Conservation (phyloP, 2,329 filamentous ascomycete genomes). For the Cladosporium sp. region DNA sequence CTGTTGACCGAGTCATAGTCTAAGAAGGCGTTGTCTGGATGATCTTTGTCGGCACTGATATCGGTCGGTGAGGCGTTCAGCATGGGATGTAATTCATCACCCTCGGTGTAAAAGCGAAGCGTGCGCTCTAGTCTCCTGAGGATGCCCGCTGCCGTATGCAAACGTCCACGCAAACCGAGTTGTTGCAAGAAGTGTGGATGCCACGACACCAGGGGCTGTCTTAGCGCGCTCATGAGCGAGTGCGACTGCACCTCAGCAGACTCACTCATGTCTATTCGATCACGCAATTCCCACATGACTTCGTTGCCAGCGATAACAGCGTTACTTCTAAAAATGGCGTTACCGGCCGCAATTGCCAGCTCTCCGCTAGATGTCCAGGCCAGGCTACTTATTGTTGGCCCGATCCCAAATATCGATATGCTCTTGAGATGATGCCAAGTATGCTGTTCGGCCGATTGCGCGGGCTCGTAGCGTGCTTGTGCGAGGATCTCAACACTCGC, state of each 20-base stretch:
- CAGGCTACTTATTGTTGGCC: slow-evolving; percentile 19
- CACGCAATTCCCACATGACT: slow-evolving; percentile 37
- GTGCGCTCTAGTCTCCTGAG: slow-evolving; percentile 66
- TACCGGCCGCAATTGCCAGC: slow-evolving; percentile 81
- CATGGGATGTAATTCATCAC: slow-evolving; percentile 73
- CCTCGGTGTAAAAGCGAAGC: slow-evolving; percentile 76
- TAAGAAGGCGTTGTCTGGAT: slow-evolving; percentile 11
- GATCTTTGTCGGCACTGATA: slow-evolving; percentile 41
- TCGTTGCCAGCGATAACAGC: slow-evolving; percentile 63
- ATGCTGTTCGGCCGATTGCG: slow-evolving; percentile 9
- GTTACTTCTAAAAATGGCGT: slow-evolving; percentile 82
- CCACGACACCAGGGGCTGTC: slow-evolving; percentile 81
- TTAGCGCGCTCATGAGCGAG: slow-evolving; percentile 45
- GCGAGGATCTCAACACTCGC: slow-evolving; percentile 21
- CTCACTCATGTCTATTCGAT: slow-evolving; percentile 2
- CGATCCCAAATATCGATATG: slow-evolving; percentile 21
- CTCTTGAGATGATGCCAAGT: slow-evolving; percentile 22
- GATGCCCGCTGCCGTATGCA: slow-evolving; percentile 62
- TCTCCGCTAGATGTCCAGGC: slow-evolving; percentile 76
- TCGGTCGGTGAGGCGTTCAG: slow-evolving; percentile 46
- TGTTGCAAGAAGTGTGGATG: slow-evolving; percentile 88
- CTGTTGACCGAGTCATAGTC: slow-evolving; percentile 19
- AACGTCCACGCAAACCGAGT: slow-evolving; percentile 76
- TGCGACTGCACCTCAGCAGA: not conserved
- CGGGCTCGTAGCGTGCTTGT: slow-evolving; percentile 21